Percentiles rank a stretch among this genome's conserved stretches.
These are phyloP conservation scores for Apophysomyces elegans DNA, from an alignment of 371 early-diverging fungal species.

Conservation along the genomic window DNA sequence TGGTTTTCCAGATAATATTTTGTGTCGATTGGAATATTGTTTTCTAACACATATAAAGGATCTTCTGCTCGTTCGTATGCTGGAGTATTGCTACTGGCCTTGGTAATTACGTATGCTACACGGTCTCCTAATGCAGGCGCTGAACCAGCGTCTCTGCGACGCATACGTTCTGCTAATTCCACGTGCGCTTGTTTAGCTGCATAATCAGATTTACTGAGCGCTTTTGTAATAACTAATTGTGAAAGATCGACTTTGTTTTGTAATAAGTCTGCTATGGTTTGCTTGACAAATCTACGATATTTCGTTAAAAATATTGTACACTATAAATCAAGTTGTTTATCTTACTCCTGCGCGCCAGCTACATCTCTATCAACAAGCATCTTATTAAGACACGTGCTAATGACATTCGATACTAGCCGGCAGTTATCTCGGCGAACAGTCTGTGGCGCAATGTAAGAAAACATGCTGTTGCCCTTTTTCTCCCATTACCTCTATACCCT, in stretches of 20 bases:
- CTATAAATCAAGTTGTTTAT: neutral
- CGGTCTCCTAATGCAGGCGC: conserved; percentile 98
- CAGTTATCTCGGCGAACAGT: conserved; percentile 99
- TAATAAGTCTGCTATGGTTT: conserved; percentile 91
- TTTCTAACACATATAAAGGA: conserved; percentile 98
- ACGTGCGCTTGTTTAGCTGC: conserved; percentile 97
- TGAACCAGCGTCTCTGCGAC: conserved; percentile 95
- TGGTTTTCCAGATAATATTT: conserved; percentile 99
- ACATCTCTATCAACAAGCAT: conserved; percentile 94
- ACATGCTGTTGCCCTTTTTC: neutral
- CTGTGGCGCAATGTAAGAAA: conserved; percentile 35
- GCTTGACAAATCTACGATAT: conserved; percentile 80
- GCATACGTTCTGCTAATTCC: conserved; percentile 97
- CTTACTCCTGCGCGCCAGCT: conserved; percentile 85
- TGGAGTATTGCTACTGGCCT: conserved; percentile 87
- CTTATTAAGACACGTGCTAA: conserved; percentile 93
- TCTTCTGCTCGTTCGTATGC: conserved; percentile 99
- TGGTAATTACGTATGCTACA: conserved; percentile 99
- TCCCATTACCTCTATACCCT: conserved; percentile 93
- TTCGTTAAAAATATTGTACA: neutral
- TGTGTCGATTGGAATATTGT: conserved; percentile 99
- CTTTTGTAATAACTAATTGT: conserved; percentile 98
- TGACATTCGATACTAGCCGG: conserved; percentile 91
- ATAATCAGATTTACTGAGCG: conserved; percentile 97
- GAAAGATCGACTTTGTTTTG: conserved; percentile 98